Evolutionary conservation across 179 eudicot species (phyloP).

Genomic region (Silene noctiflora): DNA sequence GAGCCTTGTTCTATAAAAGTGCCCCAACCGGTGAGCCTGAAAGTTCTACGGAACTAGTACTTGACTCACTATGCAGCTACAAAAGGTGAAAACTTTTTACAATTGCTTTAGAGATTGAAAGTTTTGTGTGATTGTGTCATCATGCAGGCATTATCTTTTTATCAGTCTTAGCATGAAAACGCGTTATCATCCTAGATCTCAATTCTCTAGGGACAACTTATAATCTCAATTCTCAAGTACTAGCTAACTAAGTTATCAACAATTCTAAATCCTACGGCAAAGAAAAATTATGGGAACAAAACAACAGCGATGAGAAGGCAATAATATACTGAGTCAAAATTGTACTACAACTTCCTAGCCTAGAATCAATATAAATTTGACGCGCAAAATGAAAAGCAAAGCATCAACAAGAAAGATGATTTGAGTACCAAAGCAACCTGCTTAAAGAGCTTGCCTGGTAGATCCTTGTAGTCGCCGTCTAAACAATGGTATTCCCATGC

Average conservation of each 20-base stretch:
- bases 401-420: conserved; percentile 26
- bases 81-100: not conserved
- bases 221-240: too few relatives aligned
- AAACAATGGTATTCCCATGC: conserved; percentile 94
- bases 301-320: not conserved
- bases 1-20: not conserved
- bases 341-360: not conserved
- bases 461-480: conserved; percentile 90
- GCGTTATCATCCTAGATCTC: not conserved
- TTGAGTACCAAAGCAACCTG: conserved; percentile 35
- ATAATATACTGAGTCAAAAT: not conserved
- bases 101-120: not conserved
- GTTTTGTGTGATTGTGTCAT: not conserved
- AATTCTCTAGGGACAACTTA: not conserved
- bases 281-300: not conserved
- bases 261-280: not conserved
- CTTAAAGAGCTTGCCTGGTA: conserved; percentile 75
- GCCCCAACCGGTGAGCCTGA: not conserved
- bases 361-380: not conserved
- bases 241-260: too few relatives aligned
- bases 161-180: not conserved
- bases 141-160: not conserved
- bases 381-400: not conserved
- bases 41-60: not conserved
- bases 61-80: too few relatives aligned